Base-by-base conservation (phyloP, 306 rosid genomes). In the Gleditsia sinensis region DNA sequence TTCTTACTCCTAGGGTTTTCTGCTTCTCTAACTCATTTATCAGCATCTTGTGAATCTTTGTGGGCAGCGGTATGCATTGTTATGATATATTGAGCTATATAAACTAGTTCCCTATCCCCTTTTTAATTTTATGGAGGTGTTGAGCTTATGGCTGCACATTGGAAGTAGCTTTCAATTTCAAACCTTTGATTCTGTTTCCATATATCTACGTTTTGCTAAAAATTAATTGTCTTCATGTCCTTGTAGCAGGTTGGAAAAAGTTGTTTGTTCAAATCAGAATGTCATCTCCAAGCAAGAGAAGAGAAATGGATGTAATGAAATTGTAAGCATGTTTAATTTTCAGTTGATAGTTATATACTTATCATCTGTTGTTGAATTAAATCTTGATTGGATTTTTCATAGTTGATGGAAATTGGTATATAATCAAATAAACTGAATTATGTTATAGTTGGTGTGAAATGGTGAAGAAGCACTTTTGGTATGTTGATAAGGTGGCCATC, bases 251-350 rank as follows among this genome's bases (percentile, higher is more conserved):
- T 80, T 81, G 69, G 81, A 78, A 81, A 69, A 75, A 83, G 71
- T 75, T 53, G 53, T 72, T 75, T 74, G 32, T 40, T 72, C 7
- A 58, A 42, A 33, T 74, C 81, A 86, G 78, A 69, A 95, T 95
- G 99, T 95, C 98, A 79, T 95, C 99, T 83, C 99, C 98, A 77
- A 92, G 98, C 87, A 95, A 95, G 87, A 89, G 99, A 80, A 86
- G 99, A 84, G 99, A 95, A 74, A 92, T 95, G 97, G 99, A 95
- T 87, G 99, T 95, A 67, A 92, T 92, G 99, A 95, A 95, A 81
- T 71, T 95, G 99, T 95, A 83, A 88, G 99, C 80, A 25, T 84
- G 20, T 53, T 77, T 74, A 39, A 36, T 9, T 61, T 10, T 48
- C 23, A 32, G 12, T 78, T 69, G 60, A 53, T 48, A 28, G 32